Evolutionary conservation across 768 basidiomycete species (phyloP), one percentile per base, ranked within the genome.

Genomic region (Lentinula lateritia): DNA sequence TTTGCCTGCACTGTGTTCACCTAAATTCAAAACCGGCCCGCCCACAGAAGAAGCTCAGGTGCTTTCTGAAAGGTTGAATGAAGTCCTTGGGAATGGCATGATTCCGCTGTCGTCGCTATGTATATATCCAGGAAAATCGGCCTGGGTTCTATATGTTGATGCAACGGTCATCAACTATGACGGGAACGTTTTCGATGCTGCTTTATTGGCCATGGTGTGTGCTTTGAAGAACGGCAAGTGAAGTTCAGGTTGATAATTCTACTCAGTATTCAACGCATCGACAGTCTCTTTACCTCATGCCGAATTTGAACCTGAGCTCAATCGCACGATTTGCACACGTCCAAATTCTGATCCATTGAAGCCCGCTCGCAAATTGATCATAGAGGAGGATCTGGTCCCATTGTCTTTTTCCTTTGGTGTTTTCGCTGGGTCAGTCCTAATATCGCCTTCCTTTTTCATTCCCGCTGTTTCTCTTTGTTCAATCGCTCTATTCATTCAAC

Each of bases 161-260:
- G 86, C 92, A 34, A 92, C 89, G 0, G 98, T 96, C 70, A 92
- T 99, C 65, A 98, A 97, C 75, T 97, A 96, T 70, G 95, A 98
- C 71, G 97, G 97, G 5, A 98, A 98, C 69, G 90, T 82, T 1
- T 93, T 95, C 62, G 97, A 99, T 65, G 93, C 97, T 0, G 82
- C 92, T 0, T 78, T 98, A 9, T 71, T 98, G 20, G 93, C 93
- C 0, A 90, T 95, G 80, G 84, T 94, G 53, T 86, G 90, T 8
- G 95, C 96, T 5, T 76, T 98, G 48, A 82, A 79, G 71, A 93
- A 94, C 63, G 90, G 95, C 96, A 66, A 53, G 90, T 76, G 1
- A 46, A 36, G 13, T 59, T 59, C 34, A 36, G 9, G 38, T 34
- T 15, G 53, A 39, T 6, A 36, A 39, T 18, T 41, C 41, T 6